Percentiles rank a stretch among this genome's conserved stretches.
Conservation (phyloP, 1,284 basidiomycete genomes). For the Ceratobasidium sp. region DNA sequence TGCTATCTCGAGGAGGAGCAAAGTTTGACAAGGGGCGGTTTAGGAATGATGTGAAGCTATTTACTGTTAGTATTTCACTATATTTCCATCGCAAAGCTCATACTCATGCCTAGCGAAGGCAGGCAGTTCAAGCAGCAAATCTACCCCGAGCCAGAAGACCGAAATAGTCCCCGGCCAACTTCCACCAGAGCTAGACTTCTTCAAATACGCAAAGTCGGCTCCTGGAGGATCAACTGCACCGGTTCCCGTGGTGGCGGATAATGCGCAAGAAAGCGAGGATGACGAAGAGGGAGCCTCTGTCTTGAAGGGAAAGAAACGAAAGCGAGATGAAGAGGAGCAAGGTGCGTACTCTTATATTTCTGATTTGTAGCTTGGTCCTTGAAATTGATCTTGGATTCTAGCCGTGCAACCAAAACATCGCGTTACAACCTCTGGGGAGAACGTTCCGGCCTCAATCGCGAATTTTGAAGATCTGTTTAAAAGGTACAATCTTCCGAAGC, state of each 20-base stretch:
- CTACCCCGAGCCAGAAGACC: constrained; percentile 46
- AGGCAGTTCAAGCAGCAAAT: neutral
- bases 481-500: constrained; percentile 63
- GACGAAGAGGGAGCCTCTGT: constrained; percentile 18
- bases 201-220: constrained; percentile 72
- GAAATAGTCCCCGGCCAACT: constrained; percentile 56
- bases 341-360: constrained; percentile 3
- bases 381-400: neutral
- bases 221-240: constrained; percentile 40
- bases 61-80: constrained; percentile 60
- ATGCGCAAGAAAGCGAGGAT: constrained; percentile 53
- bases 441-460: constrained; percentile 65
- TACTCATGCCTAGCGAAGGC: constrained; percentile 37
- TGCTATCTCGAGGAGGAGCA: constrained; percentile 77
- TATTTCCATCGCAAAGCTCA: constrained; percentile 33
- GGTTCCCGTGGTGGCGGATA: constrained; percentile 32
- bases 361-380: neutral
- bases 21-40: constrained; percentile 83
- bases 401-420: constrained; percentile 55
- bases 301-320: constrained; percentile 46
- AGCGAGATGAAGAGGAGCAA: constrained; percentile 29
- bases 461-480: constrained; percentile 65
- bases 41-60: constrained; percentile 73
- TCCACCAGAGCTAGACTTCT: constrained; percentile 85
- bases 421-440: constrained; percentile 71